Conservation (phyloP, 2,329 filamentous ascomycete genomes). For the Aspergillus unguis region DNA sequence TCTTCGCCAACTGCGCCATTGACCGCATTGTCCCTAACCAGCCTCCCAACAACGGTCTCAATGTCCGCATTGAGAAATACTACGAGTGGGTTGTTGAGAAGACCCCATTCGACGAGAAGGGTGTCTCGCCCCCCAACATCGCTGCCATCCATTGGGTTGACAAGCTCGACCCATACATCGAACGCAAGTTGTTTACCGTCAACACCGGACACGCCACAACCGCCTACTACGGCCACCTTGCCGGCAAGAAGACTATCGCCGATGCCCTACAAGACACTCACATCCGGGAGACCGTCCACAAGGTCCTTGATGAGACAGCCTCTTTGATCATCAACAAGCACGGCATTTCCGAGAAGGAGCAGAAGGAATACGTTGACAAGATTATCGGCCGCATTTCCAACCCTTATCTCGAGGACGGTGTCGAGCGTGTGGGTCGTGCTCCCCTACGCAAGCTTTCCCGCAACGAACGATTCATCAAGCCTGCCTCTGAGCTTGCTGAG, state of each 20-base stretch:
- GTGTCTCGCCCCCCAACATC: constrained; percentile 65
- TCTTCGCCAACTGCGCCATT: constrained; percentile 96
- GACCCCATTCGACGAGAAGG: constrained; percentile 71
- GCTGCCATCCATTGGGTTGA: constrained; percentile 91
- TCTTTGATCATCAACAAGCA: constrained; percentile 84
- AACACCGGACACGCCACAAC: constrained; percentile 97
- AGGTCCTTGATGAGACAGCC: constrained; percentile 80
- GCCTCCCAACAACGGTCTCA: constrained; percentile 71
- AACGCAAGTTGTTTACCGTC: constrained; percentile 99
- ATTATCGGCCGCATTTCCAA: constrained; percentile 93
- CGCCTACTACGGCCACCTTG: constrained; percentile 89
- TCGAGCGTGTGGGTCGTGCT: constrained; percentile 92
- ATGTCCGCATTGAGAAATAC: constrained; percentile 97
- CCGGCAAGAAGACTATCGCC: constrained; percentile 81
- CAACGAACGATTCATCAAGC: constrained; percentile 94
- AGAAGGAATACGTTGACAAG: constrained; percentile 82
- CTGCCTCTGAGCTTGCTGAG: constrained; percentile 85
- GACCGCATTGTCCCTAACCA: constrained; percentile 97
- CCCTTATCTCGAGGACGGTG: constrained; percentile 84
- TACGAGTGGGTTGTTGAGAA: constrained; percentile 97
- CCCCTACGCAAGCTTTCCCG: constrained; percentile 90
- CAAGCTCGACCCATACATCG: constrained; percentile 89
- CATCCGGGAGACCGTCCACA: constrained; percentile 75
- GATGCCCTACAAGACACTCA: constrained; percentile 78
- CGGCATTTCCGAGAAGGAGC: constrained; percentile 68